These are phyloP conservation scores for Suillus tomentosus DNA, from an alignment of 768 basidiomycete genomes.

Conservation along the genomic window DNA sequence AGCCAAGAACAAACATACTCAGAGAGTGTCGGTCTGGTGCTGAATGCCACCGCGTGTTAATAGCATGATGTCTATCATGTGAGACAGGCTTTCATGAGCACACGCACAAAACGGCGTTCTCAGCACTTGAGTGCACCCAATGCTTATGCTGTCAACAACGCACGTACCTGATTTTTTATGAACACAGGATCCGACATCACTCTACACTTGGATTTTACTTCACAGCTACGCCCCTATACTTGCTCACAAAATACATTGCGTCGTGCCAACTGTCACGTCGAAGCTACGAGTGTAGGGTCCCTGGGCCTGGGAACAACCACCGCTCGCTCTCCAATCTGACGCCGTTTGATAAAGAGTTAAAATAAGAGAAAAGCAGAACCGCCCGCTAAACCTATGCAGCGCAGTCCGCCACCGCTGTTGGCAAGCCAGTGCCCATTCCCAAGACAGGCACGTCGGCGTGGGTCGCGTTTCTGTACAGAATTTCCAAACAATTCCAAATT, in stretches of 20 bases:
- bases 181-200: not conserved
- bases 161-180: not conserved
- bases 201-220: not conserved
- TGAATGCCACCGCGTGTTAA: not conserved
- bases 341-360: not conserved
- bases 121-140: not conserved
- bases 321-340: not conserved
- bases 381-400: not conserved
- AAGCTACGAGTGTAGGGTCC: not conserved
- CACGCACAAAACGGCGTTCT: constrained; percentile 1
- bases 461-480: not conserved
- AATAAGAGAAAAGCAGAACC: not conserved
- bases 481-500: not conserved
- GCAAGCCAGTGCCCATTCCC: not conserved
- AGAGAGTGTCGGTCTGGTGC: not conserved
- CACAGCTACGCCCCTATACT: not conserved
- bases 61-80: not conserved
- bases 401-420: not conserved
- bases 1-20: not conserved
- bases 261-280: not conserved
- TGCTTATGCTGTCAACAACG: not conserved
- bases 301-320: not conserved
- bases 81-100: not conserved
- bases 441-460: not conserved
- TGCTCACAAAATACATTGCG: not conserved